phyloP scores from a whole-genome alignment of 2,329 filamentous ascomycete genomes.

The Apiospora phragmitis region DNA sequence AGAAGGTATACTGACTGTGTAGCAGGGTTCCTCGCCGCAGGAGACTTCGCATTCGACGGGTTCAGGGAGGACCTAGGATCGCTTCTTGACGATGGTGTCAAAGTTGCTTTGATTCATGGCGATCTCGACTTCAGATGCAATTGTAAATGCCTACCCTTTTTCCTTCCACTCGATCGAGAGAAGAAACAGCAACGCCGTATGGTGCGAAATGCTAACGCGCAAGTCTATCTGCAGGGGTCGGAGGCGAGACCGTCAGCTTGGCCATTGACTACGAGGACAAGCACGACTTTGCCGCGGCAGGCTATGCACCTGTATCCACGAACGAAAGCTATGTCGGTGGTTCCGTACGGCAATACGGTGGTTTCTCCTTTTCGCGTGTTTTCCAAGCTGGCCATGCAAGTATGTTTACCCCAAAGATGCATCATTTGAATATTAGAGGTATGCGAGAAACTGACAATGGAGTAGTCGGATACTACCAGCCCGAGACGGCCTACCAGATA shows the following conservation, averaged over 20 bases:
- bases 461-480: not conserved
- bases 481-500: conserved; percentile 39
- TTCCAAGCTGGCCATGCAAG: conserved; percentile 39
- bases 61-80: conserved; percentile 27
- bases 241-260: conserved; percentile 34
- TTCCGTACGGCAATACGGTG: conserved; percentile 50
- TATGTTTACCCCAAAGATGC: not conserved
- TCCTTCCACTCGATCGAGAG: too few species aligned
- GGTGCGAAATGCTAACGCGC: not conserved
- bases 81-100: conserved; percentile 22
- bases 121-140: conserved; percentile 36
- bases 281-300: conserved; percentile 37
- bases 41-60: conserved; percentile 45
- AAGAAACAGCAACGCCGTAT: not conserved
- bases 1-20: conserved; percentile 60
- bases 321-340: conserved; percentile 42
- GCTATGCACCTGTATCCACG: conserved; percentile 49
- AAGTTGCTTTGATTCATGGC: conserved; percentile 40
- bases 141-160: conserved; percentile 15
- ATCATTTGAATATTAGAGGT: not conserved
- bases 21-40: conserved; percentile 22
- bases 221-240: conserved; percentile 19
- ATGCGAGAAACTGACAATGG: not conserved
- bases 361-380: conserved; percentile 50
- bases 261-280: conserved; percentile 45